Evolutionary conservation across 2,329 filamentous ascomycete genomes (phyloP).

Genomic region (Hymenoscyphus linearis): DNA sequence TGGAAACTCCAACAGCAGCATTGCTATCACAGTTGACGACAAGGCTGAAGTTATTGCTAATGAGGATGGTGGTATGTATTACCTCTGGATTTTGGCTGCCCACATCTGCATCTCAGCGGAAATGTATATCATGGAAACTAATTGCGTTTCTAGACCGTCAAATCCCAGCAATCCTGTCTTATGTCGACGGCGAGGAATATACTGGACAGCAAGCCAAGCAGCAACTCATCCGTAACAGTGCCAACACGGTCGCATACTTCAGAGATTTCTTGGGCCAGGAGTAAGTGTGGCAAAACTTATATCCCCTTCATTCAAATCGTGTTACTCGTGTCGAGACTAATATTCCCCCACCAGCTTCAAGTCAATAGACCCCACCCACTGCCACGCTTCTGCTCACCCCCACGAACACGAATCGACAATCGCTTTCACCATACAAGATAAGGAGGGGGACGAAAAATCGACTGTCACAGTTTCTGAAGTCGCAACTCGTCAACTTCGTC

Average conservation of each 20-base stretch:
- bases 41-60: constrained; percentile 98
- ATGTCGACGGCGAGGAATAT: constrained; percentile 94
- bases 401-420: constrained; percentile 66
- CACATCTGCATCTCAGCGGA: too few species aligned
- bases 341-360: constrained; percentile 60
- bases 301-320: neutral
- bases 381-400: constrained; percentile 89
- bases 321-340: constrained; percentile 17
- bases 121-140: neutral
- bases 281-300: constrained; percentile 45
- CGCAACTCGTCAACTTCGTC: constrained; percentile 76
- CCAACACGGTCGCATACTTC: constrained; percentile 94
- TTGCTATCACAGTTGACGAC: constrained; percentile 88
- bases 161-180: constrained; percentile 90
- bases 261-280: constrained; percentile 93
- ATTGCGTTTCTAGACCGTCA: constrained; percentile 66
- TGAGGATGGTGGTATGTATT: constrained; percentile 79
- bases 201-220: constrained; percentile 92
- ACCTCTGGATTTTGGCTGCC: too few species aligned
- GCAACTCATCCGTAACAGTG: constrained; percentile 85
- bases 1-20: constrained; percentile 97
- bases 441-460: constrained; percentile 57
- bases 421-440: constrained; percentile 80
- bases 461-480: constrained; percentile 74
- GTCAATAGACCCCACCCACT: constrained; percentile 92